Evolutionary conservation across 2,329 filamentous ascomycete genomes (phyloP).

Genomic region (Fusarium zealandicum): DNA sequence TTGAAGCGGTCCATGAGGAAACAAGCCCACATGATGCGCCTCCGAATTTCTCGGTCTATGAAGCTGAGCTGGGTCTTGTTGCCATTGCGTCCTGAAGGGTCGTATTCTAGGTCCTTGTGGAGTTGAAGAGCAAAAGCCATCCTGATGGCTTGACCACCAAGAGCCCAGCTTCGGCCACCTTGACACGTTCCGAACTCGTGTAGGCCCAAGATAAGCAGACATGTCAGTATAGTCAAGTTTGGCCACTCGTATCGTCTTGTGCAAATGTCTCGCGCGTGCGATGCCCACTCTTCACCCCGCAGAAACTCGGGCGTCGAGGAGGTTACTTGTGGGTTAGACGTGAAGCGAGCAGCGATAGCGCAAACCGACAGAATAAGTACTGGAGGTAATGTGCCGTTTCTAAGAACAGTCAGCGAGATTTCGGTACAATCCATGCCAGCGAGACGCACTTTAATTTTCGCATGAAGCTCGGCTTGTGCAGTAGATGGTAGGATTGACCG

Average conservation of each 20-base stretch:
- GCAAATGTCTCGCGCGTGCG: slow-evolving; percentile 84
- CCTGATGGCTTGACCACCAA: slow-evolving; percentile 91
- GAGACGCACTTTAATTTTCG: slow-evolving; percentile 72
- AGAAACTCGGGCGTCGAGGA: slow-evolving; percentile 78
- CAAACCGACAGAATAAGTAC: slow-evolving; percentile 94
- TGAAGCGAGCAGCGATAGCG: slow-evolving; percentile 94
- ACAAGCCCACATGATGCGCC: slow-evolving; percentile 97
- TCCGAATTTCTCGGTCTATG: slow-evolving; percentile 89
- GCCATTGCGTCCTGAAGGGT: slow-evolving; percentile 71
- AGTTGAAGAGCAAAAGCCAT: slow-evolving; percentile 97
- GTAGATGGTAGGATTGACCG: slow-evolving; percentile 90
- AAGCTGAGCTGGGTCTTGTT: slow-evolving; percentile 77
- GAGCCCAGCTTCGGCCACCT: slow-evolving; percentile 92
- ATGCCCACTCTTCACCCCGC: slow-evolving; percentile 90
- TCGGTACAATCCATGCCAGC: neutral
- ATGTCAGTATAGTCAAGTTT: slow-evolving; percentile 94
- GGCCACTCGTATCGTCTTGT: slow-evolving; percentile 90
- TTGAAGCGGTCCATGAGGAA: slow-evolving; percentile 98
- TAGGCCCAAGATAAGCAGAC: slow-evolving; percentile 84
- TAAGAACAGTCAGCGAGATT: slow-evolving; percentile 28
- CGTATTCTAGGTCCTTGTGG: slow-evolving; percentile 87
- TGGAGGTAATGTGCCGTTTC: slow-evolving; percentile 73
- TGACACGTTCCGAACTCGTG: slow-evolving; percentile 98
- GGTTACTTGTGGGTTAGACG: slow-evolving; percentile 81
- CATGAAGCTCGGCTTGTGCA: slow-evolving; percentile 98